phyloP scores from a whole-genome alignment of 177 flowering plant species.

The Vitis hybrid region DNA sequence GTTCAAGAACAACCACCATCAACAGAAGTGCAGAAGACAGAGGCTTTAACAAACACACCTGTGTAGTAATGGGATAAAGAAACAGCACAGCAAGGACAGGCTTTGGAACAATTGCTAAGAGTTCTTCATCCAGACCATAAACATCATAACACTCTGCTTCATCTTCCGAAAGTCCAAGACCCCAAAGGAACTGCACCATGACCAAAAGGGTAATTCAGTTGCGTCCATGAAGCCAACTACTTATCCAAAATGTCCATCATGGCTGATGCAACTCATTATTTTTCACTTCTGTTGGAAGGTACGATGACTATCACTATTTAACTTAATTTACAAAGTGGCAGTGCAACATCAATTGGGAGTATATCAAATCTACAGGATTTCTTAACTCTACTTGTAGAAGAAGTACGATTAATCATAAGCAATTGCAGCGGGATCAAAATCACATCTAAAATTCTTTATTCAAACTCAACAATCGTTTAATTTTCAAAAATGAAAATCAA shows the following conservation, averaged over 20 bases:
- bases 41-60: conserved; percentile 42
- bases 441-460: background rate
- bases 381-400: no score
- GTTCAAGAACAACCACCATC: background rate
- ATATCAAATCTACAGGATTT: no score
- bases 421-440: no score
- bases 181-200: conserved; percentile 82
- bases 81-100: conserved; percentile 91
- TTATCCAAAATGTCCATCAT: background rate
- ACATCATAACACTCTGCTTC: conserved; percentile 92
- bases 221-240: background rate
- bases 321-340: no score
- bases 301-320: no score
- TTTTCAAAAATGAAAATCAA: background rate
- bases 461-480: background rate
- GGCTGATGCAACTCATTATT: no score
- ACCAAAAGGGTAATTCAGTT: background rate
- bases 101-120: conserved; percentile 91
- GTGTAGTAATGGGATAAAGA: conserved; percentile 68
- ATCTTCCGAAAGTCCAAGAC: conserved; percentile 73
- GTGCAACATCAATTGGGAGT: no score
- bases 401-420: no score
- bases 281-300: no score
- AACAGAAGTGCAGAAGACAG: background rate
- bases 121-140: conserved; percentile 92